Percentiles rank a stretch among this genome's conserved stretches.
Conservation (phyloP, 2,329 filamentous ascomycete genomes). For the Stagonosporopsis vannaccii region DNA sequence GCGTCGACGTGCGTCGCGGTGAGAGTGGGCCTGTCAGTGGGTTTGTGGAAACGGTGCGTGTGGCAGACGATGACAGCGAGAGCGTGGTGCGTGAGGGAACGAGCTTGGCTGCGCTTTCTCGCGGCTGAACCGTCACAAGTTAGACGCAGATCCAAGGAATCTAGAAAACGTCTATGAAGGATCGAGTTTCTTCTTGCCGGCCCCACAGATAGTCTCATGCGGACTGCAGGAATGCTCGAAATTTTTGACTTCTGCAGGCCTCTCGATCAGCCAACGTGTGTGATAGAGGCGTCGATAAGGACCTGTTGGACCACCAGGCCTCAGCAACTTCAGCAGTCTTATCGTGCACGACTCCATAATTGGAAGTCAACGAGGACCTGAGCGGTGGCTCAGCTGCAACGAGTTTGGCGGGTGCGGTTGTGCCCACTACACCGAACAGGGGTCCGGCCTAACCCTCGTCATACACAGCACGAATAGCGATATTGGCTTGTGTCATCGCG, state of each 20-base stretch:
- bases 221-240: conserved; percentile 14
- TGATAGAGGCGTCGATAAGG: conserved; percentile 3
- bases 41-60: conserved; percentile 19
- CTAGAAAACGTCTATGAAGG: conserved; percentile 29
- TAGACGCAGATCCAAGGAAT: conserved; percentile 33
- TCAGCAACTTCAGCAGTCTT: conserved; percentile 7
- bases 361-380: conserved; percentile 12
- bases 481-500: conserved; percentile 40
- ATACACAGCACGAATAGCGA: conserved; percentile 36
- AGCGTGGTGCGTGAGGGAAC: conserved; percentile 27
- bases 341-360: conserved; percentile 18
- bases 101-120: conserved; percentile 35
- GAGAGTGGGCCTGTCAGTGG: conserved; percentile 19
- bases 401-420: conserved; percentile 15
- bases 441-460: conserved; percentile 36
- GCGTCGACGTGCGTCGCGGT: conserved; percentile 18
- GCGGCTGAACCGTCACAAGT: conserved; percentile 30
- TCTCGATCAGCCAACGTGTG: conserved; percentile 29
- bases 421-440: conserved; percentile 31
- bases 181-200: conserved; percentile 32
- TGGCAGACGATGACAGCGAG: conserved; percentile 18
- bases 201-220: conserved; percentile 27
- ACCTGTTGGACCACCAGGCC: background rate
- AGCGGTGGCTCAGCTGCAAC: conserved; percentile 20
- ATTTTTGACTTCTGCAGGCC: conserved; percentile 13